Evolutionary conservation across 768 basidiomycete genomes (phyloP).

Genomic region (Leccinum barrowsii): DNA sequence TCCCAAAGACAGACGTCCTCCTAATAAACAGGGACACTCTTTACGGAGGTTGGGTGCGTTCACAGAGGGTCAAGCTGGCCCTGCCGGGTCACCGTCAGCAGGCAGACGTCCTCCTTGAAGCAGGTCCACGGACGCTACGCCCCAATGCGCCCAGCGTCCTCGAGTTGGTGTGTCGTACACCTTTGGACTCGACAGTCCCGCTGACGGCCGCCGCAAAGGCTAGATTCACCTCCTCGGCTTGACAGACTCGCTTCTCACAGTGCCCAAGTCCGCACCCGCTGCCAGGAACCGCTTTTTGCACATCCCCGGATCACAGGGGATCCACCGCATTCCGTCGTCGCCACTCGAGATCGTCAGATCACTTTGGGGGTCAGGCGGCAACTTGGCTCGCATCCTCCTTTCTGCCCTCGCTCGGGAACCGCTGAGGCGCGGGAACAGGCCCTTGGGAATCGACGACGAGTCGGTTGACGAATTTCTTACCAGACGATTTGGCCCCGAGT

Average conservation of each 20-base stretch:
- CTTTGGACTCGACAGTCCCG: slow-evolving; percentile 2
- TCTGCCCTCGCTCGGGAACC: slow-evolving; percentile 57
- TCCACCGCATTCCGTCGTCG: slow-evolving; percentile 49
- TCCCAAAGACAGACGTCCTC: slow-evolving; percentile 56
- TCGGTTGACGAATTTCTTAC: slow-evolving; percentile 75
- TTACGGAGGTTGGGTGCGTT: slow-evolving; percentile 86
- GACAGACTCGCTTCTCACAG: slow-evolving; percentile 55
- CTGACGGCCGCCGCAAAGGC: slow-evolving; percentile 16
- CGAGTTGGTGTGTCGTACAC: slow-evolving; percentile 59
- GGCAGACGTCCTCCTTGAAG: slow-evolving; percentile 64
- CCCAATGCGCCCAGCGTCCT: slow-evolving; percentile 72
- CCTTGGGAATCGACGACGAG: slow-evolving; percentile 56
- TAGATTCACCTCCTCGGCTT: slow-evolving; percentile 79
- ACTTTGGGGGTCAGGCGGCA: slow-evolving; percentile 28
- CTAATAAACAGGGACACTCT: slow-evolving; percentile 63
- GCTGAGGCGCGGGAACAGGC: slow-evolving; percentile 45
- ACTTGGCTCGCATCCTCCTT: slow-evolving; percentile 44
- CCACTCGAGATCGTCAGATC: slow-evolving; percentile 36
- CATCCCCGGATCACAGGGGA: slow-evolving; percentile 47
- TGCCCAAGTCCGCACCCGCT: slow-evolving; percentile 63
- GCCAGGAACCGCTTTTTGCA: slow-evolving; percentile 77
- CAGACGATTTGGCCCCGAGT: slow-evolving; percentile 65
- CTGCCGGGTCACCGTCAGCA: slow-evolving; percentile 19
- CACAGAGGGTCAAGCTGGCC: slow-evolving; percentile 47
- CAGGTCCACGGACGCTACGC: slow-evolving; percentile 82